Percentiles rank a stretch among this genome's conserved stretches.
Evolutionary conservation across 2,329 filamentous ascomycete genomes (phyloP).

Genomic region (Xylaria sp.): DNA sequence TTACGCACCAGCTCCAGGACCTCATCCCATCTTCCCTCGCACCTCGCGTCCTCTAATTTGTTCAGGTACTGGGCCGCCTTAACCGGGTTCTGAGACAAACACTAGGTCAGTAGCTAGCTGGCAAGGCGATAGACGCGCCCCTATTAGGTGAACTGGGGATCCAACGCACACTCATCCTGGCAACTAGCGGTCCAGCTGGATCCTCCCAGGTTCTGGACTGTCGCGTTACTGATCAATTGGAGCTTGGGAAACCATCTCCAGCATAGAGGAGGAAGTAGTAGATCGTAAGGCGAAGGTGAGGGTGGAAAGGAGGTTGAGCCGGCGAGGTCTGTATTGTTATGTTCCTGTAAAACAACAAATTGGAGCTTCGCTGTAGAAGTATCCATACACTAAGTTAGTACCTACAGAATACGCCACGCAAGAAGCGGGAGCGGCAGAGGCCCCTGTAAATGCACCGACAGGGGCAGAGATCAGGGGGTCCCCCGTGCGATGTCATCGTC

Average conservation of each 20-base stretch:
- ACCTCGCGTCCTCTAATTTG: slow-evolving; percentile 86
- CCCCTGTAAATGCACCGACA: slow-evolving; percentile 22
- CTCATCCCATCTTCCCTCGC: slow-evolving; percentile 86
- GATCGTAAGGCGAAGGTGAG: not conserved
- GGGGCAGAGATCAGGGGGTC: slow-evolving; percentile 11
- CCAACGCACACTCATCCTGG: slow-evolving; percentile 48
- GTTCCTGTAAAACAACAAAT: slow-evolving; percentile 2
- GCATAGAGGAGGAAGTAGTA: slow-evolving; percentile 1
- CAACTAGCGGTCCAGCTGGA: slow-evolving; percentile 30
- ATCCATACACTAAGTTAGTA: not conserved
- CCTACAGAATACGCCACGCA: not conserved
- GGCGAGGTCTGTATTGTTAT: slow-evolving; percentile 10
- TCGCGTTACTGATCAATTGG: slow-evolving; percentile 41
- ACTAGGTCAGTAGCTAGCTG: slow-evolving; percentile 38
- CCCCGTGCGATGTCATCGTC: slow-evolving; percentile 25
- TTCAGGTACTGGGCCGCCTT: slow-evolving; percentile 87
- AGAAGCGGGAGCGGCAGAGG: slow-evolving; percentile 15
- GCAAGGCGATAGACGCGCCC: slow-evolving; percentile 20
- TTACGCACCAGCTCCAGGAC: slow-evolving; percentile 92
- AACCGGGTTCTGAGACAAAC: slow-evolving; percentile 61
- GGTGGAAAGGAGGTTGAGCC: slow-evolving; percentile 10
- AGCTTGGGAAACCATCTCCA: slow-evolving; percentile 44
- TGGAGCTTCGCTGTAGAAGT: not conserved
- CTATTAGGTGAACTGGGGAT: not conserved
- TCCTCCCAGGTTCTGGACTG: slow-evolving; percentile 40